Evolutionary conservation across 1,139 yeast species (phyloP), one percentile per base, ranked within the genome.

Genomic region (Protomyces inundatus): DNA sequence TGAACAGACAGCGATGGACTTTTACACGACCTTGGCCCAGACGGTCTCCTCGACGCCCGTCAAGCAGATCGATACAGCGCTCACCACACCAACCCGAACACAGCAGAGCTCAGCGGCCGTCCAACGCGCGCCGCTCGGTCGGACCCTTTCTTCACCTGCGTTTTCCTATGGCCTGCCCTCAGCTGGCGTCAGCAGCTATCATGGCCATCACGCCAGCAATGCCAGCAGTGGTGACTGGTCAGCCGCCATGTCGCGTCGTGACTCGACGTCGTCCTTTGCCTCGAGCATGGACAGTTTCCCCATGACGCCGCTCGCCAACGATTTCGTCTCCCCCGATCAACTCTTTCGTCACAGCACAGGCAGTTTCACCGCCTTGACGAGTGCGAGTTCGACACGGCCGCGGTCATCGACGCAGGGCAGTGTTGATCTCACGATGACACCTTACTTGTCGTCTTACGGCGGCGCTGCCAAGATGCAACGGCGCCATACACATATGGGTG

Each of bases 281-380:
- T 58, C 62, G 35, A 51, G 56, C 53, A 51, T 58, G 51, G 62
- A 58, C 45, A 58, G 62, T 33, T 58, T 55, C 42, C 62, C 62
- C 56, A 58, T 58, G 62, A 58, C 62, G 2, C 62, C 62, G 39
- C 52, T 58, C 30, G 35, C 54, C 30, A 56, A 58, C 33, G 62
- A 58, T 34, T 58, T 52, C 30, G 35, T 58, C 35, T 48, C 62
- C 6, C 62, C 62, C 7, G 62, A 58, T n/a, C 53, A 51, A 50
- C 52, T 58, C 12, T 58, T 39, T 39, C 46, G 62, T 16, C 54
- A 50, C 6, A 30, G 14, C 32, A 45, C 60, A 6, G 54, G 61
- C 4, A 36, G 39, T 12, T 36, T 36, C 39, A 14, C 30, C 23
- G 23, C 23, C 23, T 23, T 23, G 23, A 42, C 30, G n/a, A 16